Percentiles rank a stretch among this genome's conserved stretches.
phyloP scores from a whole-genome alignment of 495 filamentous ascomycete species.

The Podospora pseudoanserina region DNA sequence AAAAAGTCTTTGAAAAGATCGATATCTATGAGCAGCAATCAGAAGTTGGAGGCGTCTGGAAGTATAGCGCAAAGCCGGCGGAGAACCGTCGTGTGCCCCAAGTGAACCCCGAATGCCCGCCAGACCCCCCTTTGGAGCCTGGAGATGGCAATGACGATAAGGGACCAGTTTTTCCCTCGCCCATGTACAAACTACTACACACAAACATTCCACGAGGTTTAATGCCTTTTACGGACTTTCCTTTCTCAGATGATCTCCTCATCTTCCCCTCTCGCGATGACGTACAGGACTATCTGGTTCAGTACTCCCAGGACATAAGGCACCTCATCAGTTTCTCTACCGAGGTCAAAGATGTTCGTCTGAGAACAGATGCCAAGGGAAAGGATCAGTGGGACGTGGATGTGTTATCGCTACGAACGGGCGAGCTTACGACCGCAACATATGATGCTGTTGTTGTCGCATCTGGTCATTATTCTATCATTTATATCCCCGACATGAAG shows the following conservation, averaged over 20 bases:
- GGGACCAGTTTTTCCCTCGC: slow-evolving; percentile 56
- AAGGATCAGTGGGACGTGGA: slow-evolving; percentile 50
- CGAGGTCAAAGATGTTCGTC: slow-evolving; percentile 36
- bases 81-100: slow-evolving; percentile 38
- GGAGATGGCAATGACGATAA: slow-evolving; percentile 7
- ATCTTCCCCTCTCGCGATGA: slow-evolving; percentile 68
- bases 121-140: slow-evolving; percentile 38
- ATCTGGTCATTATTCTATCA: slow-evolving; percentile 73
- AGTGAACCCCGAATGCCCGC: slow-evolving; percentile 36
- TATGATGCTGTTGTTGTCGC: slow-evolving; percentile 87
- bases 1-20: slow-evolving; percentile 65
- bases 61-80: slow-evolving; percentile 53
- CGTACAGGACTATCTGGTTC: slow-evolving; percentile 69
- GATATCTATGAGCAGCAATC: slow-evolving; percentile 77
- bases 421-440: slow-evolving; percentile 37
- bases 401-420: slow-evolving; percentile 43
- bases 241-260: slow-evolving; percentile 57
- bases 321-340: slow-evolving; percentile 43
- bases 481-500: slow-evolving; percentile 60
- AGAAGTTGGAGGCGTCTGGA: slow-evolving; percentile 78
- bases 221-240: slow-evolving; percentile 74
- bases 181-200: slow-evolving; percentile 76
- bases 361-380: slow-evolving; percentile 24
- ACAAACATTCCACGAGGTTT: slow-evolving; percentile 82
- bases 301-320: slow-evolving; percentile 65